Evolutionary conservation across 768 basidiomycete species (phyloP), one percentile per base, ranked within the genome.

Genomic region (Russula ochroleuca): DNA sequence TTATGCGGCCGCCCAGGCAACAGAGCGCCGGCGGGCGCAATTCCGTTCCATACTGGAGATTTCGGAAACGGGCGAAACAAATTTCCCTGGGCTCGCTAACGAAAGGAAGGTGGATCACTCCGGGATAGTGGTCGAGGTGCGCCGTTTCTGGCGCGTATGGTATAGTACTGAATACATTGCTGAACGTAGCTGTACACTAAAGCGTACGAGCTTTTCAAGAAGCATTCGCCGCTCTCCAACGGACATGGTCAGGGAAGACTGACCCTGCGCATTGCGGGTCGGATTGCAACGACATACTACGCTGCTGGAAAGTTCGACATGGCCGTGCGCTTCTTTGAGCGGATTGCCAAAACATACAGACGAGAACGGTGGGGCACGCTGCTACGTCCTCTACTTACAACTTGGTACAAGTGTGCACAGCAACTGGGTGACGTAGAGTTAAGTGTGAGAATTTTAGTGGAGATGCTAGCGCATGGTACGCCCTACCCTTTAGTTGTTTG

Each of bases 81-180:
- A 77, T 15, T 80, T 86, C 0, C 91, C 94, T 0, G 92, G 92
- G 0, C 89, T 90, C 70, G 75, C 78, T 21, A 96, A 96, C 65
- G 96, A 99, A 75, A 90, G 86, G 73, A 98, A 94, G 71, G 90
- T 95, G 8, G 93, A 96, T 63, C 95, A 99, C 72, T 73, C 89
- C 21, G 82, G 83, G 2, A 78, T 95, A 41, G 84, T 92, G 47
- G 77, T 96, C 35, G 96, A 99, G 82, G 94, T 90, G 60, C 52
- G 76, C 38, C 28, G 23, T 28, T 48, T 33, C 17, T 25, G 21
- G 21, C 4, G 21, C 3, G 4, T 35, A n/a, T 61, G 5, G 10
- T 17, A 7, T 31, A n/a, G 17, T 15, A 9, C 67, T 68, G 28
- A 58, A 10, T 37, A 9, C 19, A 31, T 31, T 33, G 17, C 10